These are phyloP conservation scores for Saturnispora kantuleensis DNA, from an alignment of 805 yeast genomes.

Conservation along the genomic window DNA sequence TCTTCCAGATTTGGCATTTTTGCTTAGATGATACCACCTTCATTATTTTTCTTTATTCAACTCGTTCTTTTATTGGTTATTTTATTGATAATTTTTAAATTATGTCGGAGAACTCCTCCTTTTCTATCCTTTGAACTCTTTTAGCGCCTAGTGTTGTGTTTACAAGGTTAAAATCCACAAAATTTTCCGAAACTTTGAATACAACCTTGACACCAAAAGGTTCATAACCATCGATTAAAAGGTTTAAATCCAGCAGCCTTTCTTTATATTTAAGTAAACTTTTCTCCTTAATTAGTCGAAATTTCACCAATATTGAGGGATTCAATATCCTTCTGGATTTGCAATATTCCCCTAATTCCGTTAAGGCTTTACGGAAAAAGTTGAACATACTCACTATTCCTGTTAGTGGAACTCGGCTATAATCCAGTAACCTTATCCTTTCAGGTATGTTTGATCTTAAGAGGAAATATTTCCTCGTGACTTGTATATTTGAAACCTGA, in stretches of 20 bases:
- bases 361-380: constrained; percentile 1
- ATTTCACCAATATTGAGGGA: no score
- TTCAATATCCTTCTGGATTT: no score
- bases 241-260: no score
- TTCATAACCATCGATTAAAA: no score
- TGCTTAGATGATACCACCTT: background rate
- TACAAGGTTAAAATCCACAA: background rate
- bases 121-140: background rate
- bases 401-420: background rate
- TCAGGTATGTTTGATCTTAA: background rate
- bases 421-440: background rate
- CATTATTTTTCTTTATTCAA: background rate
- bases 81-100: no score
- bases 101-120: no score
- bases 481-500: background rate
- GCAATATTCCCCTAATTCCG: no score
- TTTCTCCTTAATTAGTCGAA: no score
- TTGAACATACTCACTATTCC: constrained; percentile 4
- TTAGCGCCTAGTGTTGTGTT: background rate
- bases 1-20: constrained; percentile 3
- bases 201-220: no score
- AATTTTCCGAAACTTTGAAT: no score
- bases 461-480: background rate
- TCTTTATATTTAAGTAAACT: no score
- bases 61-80: background rate